phyloP scores from a whole-genome alignment of 176 grass and related monocot genomes.

The Themeda triandra region DNA sequence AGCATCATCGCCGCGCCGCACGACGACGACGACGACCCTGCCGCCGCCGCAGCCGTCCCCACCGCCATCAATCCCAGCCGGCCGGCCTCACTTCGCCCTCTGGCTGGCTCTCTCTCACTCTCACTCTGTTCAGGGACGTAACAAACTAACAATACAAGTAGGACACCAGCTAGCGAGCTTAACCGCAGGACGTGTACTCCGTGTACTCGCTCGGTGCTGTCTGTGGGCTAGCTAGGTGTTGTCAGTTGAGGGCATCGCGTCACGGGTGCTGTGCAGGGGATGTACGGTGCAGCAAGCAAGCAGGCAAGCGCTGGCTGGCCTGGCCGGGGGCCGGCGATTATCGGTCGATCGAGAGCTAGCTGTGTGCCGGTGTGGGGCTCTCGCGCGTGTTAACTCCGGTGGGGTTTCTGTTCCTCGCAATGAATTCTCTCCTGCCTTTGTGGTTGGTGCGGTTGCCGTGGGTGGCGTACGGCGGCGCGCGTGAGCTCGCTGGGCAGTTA shows the following conservation, averaged over 20 bases:
- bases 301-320: neutral
- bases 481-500: neutral
- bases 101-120: neutral
- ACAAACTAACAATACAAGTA: neutral
- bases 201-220: neutral
- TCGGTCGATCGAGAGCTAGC: neutral
- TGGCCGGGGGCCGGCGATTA: neutral
- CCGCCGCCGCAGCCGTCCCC: neutral
- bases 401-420: neutral
- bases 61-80: neutral
- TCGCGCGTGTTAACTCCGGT: neutral
- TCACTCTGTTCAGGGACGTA: neutral
- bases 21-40: neutral
- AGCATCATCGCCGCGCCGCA: constrained; percentile 4
- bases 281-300: neutral
- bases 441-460: constrained; percentile 16
- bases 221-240: neutral
- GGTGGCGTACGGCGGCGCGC: neutral
- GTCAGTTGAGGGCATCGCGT: neutral
- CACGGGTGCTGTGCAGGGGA: neutral
- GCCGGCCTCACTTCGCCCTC: neutral
- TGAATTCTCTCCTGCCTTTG: neutral
- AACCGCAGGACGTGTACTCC: neutral
- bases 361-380: neutral
- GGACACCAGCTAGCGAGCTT: neutral